phyloP scores from a whole-genome alignment of 2,329 filamentous ascomycete genomes.

The Cordyceps cicadae region DNA sequence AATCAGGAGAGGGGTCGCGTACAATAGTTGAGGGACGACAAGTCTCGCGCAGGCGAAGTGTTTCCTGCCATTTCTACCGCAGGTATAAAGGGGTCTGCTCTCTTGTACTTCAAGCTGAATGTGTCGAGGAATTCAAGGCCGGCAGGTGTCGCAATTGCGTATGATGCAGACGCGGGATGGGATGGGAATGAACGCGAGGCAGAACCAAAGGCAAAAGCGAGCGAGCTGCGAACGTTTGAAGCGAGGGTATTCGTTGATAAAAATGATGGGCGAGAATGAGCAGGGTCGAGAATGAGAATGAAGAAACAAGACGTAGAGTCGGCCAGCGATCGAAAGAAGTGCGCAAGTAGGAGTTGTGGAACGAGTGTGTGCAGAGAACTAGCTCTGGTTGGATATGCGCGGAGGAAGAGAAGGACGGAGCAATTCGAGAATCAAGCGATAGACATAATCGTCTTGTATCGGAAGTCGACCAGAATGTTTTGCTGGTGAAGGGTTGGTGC shows the following conservation, averaged over 20 bases:
- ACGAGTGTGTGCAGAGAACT: slow-evolving; percentile 41
- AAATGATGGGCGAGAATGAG: background rate
- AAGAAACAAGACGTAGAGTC: slow-evolving; percentile 7
- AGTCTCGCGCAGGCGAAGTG: background rate
- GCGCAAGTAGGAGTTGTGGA: slow-evolving; percentile 20
- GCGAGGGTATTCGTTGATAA: background rate
- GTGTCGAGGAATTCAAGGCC: background rate
- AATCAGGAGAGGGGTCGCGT: background rate
- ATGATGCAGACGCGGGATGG: background rate
- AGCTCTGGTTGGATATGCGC: slow-evolving; percentile 28
- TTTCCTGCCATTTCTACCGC: background rate
- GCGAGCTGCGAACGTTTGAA: background rate
- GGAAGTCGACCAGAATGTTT: background rate
- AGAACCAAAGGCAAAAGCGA: background rate
- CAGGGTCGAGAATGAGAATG: background rate
- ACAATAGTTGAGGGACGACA: slow-evolving; percentile 10
- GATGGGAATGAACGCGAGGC: background rate
- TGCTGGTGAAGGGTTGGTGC: background rate
- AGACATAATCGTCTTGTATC: slow-evolving; percentile 24
- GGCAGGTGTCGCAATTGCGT: background rate
- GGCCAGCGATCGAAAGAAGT: slow-evolving; percentile 15
- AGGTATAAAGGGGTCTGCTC: background rate
- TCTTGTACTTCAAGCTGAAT: background rate
- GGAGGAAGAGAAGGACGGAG: slow-evolving; percentile 19
- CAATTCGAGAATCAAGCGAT: slow-evolving; percentile 21